Evolutionary conservation across 208 protist species (phyloP).

Genomic region (Crithidia sp.): DNA sequence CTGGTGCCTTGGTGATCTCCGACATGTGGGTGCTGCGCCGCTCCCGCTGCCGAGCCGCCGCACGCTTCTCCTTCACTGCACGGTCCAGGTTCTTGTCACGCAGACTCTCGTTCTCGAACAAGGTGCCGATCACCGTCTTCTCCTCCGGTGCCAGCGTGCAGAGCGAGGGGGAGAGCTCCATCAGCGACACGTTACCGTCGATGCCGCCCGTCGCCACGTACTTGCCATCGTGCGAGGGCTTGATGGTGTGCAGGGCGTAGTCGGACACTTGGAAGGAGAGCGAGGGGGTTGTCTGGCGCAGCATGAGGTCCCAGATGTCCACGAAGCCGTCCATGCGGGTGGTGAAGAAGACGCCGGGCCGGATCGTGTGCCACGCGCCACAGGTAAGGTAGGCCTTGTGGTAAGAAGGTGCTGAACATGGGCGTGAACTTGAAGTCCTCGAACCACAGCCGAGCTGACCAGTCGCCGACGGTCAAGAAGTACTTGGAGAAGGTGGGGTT

Average conservation of each 20-base stretch:
- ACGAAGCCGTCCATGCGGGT: slow-evolving; percentile 96
- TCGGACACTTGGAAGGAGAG: slow-evolving; percentile 93
- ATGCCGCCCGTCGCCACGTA: slow-evolving; percentile 91
- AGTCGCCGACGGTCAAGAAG: slow-evolving; percentile 97
- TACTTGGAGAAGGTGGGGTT: slow-evolving; percentile 96
- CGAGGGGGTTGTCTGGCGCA: slow-evolving; percentile 93
- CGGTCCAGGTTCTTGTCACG: slow-evolving; percentile 95
- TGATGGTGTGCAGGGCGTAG: slow-evolving; percentile 88
- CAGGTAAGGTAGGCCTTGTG: slow-evolving; percentile 95
- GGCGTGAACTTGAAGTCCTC: slow-evolving; percentile 96
- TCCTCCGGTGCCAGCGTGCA: slow-evolving; percentile 83
- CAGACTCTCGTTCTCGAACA: slow-evolving; percentile 94
- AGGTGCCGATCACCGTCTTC: slow-evolving; percentile 85
- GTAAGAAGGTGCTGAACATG: slow-evolving; percentile 97
- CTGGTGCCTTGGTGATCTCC: slow-evolving; percentile 32
- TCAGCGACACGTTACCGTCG: slow-evolving; percentile 93
- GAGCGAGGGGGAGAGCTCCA: slow-evolving; percentile 94
- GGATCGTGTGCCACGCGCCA: slow-evolving; percentile 93
- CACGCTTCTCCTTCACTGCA: slow-evolving; percentile 82
- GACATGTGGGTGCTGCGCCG: slow-evolving; percentile 73
- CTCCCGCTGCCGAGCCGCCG: slow-evolving; percentile 61
- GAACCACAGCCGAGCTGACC: slow-evolving; percentile 96
- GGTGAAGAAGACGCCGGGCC: slow-evolving; percentile 96
- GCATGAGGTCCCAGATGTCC: slow-evolving; percentile 96
- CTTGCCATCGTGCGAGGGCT: slow-evolving; percentile 77